Evolutionary conservation across 768 basidiomycete genomes (phyloP).

Genomic region (Leccinum boreale): DNA sequence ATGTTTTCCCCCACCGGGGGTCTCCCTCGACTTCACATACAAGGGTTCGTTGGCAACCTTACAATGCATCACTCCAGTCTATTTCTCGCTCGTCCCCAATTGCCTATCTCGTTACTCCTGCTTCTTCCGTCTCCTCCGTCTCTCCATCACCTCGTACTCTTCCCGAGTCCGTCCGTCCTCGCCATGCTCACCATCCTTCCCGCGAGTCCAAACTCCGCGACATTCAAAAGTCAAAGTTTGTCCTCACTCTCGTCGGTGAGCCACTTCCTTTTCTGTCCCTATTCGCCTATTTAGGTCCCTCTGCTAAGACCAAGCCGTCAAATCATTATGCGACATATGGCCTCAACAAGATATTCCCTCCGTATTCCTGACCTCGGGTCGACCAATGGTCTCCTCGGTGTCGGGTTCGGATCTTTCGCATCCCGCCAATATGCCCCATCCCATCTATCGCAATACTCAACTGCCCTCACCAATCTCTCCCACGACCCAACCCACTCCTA

Average conservation of each 20-base stretch:
- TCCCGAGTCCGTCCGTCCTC: constrained; percentile 35
- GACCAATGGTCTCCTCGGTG: constrained; percentile 20
- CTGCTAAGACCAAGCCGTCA: constrained; percentile 70
- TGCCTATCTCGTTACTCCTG: constrained; percentile 55
- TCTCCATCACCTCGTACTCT: constrained; percentile 38
- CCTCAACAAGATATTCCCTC: constrained; percentile 68
- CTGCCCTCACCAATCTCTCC: constrained; percentile 56
- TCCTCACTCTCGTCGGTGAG: constrained; percentile 69
- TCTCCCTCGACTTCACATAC: constrained; percentile 60
- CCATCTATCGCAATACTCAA: constrained; percentile 35
- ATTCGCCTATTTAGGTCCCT: constrained; percentile 9
- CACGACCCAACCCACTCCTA: constrained; percentile 36
- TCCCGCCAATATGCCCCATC: not conserved
- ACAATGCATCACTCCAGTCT: constrained; percentile 44
- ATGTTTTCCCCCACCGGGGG: constrained; percentile 66
- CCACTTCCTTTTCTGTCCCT: constrained; percentile 7
- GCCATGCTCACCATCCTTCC: constrained; percentile 33
- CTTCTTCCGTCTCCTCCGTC: constrained; percentile 50
- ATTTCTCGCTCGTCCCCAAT: constrained; percentile 35
- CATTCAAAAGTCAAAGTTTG: constrained; percentile 61
- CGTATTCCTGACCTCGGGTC: constrained; percentile 45
- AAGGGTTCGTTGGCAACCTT: constrained; percentile 81
- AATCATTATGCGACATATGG: constrained; percentile 78
- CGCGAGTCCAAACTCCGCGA: constrained; percentile 38
- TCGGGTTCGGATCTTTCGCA: constrained; percentile 11